Percentiles rank a stretch among this genome's conserved stretches.
phyloP scores from a whole-genome alignment of 331 rosid genomes.

The Dryas integrifolia region DNA sequence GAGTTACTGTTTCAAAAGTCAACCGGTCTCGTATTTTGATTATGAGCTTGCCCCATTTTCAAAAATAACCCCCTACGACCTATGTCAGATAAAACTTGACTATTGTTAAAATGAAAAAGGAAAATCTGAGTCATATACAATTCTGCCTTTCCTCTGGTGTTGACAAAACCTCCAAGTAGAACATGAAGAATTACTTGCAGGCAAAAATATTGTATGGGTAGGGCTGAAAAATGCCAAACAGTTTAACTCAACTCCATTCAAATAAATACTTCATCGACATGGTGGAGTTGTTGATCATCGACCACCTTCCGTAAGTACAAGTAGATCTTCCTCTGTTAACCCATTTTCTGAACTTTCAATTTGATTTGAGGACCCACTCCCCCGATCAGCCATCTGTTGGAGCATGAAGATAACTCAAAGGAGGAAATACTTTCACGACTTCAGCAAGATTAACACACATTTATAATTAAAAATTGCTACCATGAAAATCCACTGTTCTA shows the following conservation, averaged over 20 bases:
- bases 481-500: neutral
- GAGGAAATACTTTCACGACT: too few species aligned
- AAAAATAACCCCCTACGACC: neutral
- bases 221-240: neutral
- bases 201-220: slow-evolving; percentile 5
- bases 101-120: neutral
- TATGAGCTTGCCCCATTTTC: neutral
- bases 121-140: slow-evolving; percentile 6
- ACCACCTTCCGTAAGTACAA: neutral
- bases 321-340: slow-evolving; percentile 2
- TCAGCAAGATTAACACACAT: too few species aligned
- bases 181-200: slow-evolving; percentile 3
- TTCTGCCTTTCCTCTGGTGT: neutral
- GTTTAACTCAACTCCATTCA: slow-evolving; percentile 2
- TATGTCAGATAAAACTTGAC: neutral
- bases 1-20: neutral
- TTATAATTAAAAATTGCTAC: neutral
- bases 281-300: slow-evolving; percentile 5
- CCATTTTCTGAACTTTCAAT: slow-evolving; percentile 7
- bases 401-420: too few species aligned
- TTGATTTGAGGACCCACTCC: slow-evolving; percentile 3
- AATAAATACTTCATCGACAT: neutral
- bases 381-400: slow-evolving; percentile 25
- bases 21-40: neutral
- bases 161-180: slow-evolving; percentile 14